Evolutionary conservation across 208 protist genomes (phyloP).

Genomic region (Leishmania martiniquensis): DNA sequence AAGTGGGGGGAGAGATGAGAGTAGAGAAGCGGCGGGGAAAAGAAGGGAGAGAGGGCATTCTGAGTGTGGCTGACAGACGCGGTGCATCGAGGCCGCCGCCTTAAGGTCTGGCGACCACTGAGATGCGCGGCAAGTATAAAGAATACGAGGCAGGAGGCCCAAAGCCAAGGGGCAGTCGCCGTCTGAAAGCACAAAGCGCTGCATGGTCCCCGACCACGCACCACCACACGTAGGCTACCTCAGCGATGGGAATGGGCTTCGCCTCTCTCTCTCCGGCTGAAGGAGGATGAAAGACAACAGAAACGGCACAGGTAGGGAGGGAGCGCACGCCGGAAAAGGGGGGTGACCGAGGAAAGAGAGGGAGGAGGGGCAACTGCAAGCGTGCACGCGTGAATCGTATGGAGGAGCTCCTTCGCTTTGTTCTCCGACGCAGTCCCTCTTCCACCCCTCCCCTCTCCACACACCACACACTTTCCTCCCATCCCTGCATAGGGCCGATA

Average conservation of each 20-base stretch:
- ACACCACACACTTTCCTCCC: too few species aligned
- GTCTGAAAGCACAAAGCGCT: not conserved
- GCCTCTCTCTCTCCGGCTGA: not conserved
- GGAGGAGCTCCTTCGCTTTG: not conserved
- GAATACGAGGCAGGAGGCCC: not conserved
- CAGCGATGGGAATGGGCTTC: not conserved
- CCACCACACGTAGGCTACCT: not conserved
- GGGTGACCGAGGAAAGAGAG: not conserved
- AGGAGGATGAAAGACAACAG: not conserved
- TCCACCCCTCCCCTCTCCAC: not conserved
- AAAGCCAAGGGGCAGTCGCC: not conserved
- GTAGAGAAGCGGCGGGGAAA: not conserved
- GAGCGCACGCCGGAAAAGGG: not conserved
- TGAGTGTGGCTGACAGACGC: not conserved
- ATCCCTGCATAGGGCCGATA: not conserved
- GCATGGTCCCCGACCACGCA: not conserved
- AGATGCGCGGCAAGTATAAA: not conserved
- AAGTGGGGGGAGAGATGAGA: too few species aligned
- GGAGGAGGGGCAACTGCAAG: not conserved
- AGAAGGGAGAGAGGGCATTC: not conserved
- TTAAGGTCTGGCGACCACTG: not conserved
- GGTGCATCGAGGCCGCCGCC: not conserved
- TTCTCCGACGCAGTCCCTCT: not conserved
- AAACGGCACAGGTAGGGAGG: not conserved
- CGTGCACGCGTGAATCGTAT: not conserved